Evolutionary conservation across 352 stramenopile genomes (phyloP).

Genomic region (Phytophthora agathidicida): DNA sequence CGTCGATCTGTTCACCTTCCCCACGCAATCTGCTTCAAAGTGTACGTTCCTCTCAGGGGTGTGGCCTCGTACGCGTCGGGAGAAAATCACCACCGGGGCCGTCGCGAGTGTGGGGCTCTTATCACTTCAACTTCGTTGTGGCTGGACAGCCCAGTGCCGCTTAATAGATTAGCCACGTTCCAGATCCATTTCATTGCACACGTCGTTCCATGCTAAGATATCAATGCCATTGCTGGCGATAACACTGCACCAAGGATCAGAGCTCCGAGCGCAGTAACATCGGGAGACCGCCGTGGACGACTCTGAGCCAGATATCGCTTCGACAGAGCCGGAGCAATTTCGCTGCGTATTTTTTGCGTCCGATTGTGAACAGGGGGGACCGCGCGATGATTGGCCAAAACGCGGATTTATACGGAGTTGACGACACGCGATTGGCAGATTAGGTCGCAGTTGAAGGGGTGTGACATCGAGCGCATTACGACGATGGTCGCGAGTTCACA

Average conservation of each 20-base stretch:
- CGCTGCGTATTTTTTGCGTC: slow-evolving; percentile 20
- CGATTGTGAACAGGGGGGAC: slow-evolving; percentile 26
- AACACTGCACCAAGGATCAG: too few species aligned
- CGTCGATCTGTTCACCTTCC: too few species aligned
- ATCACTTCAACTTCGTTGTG: neutral
- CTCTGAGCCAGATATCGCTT: slow-evolving; percentile 19
- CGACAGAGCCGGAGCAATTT: slow-evolving; percentile 18
- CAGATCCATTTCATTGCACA: slow-evolving; percentile 19
- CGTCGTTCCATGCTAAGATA: slow-evolving; percentile 1
- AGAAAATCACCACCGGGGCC: neutral
- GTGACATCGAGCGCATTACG: slow-evolving; percentile 22
- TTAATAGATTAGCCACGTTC: too few species aligned
- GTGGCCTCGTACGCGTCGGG: neutral
- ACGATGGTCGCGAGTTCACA: slow-evolving; percentile 5
- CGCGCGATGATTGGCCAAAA: slow-evolving; percentile 12
- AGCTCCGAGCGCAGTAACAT: slow-evolving; percentile 8
- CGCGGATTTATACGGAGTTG: too few species aligned
- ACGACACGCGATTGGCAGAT: slow-evolving; percentile 23
- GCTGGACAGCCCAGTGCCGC: slow-evolving; percentile 3
- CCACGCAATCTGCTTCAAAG: slow-evolving; percentile 15
- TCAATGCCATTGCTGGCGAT: neutral
- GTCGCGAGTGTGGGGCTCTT: neutral
- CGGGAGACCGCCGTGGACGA: slow-evolving; percentile 13
- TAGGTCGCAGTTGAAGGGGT: slow-evolving; percentile 13
- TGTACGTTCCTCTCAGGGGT: slow-evolving; percentile 13